Percentiles rank a stretch among this genome's conserved stretches.
phyloP scores from a whole-genome alignment of 2,329 filamentous ascomycete species.

The Colletotrichum limetticola region DNA sequence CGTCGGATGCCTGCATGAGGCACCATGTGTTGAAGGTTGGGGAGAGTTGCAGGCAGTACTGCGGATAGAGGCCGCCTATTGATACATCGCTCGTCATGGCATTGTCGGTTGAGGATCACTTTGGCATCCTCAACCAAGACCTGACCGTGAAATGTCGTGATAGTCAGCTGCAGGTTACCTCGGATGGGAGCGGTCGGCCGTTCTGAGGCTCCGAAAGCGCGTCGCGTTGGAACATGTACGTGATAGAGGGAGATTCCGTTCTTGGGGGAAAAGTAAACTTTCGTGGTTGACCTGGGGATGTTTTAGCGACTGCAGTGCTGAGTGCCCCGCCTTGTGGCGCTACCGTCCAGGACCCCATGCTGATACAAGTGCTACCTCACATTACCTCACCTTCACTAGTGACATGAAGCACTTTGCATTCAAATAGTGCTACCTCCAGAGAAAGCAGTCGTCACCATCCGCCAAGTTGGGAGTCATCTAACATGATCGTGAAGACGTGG shows the following conservation, averaged over 20 bases:
- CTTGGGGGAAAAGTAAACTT: neutral
- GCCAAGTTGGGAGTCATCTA: neutral
- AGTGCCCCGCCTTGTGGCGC: slow-evolving; percentile 28
- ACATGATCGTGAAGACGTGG: neutral
- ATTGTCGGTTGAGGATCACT: slow-evolving; percentile 44
- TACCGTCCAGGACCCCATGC: no score
- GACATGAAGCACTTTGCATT: no score
- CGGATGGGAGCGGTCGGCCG: neutral
- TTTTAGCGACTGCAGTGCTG: neutral
- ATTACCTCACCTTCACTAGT: no score
- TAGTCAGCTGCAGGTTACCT: neutral
- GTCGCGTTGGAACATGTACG: slow-evolving; percentile 1
- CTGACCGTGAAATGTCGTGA: neutral
- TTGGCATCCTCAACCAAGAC: neutral
- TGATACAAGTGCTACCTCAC: no score
- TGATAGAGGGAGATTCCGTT: neutral
- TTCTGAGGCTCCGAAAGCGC: neutral
- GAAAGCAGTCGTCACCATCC: neutral
- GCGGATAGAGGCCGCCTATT: slow-evolving; percentile 61
- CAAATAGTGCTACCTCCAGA: neutral
- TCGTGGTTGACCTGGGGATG: slow-evolving; percentile 26
- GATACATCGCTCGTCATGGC: slow-evolving; percentile 59
- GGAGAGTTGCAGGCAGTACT: slow-evolving; percentile 72
- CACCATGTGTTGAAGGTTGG: slow-evolving; percentile 71
- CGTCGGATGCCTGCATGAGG: slow-evolving; percentile 62